A percentile compares a stretch with the other conserved stretches of the same genome.
Conservation (phyloP, 768 basidiomycete genomes). For the Boletales sp. region DNA sequence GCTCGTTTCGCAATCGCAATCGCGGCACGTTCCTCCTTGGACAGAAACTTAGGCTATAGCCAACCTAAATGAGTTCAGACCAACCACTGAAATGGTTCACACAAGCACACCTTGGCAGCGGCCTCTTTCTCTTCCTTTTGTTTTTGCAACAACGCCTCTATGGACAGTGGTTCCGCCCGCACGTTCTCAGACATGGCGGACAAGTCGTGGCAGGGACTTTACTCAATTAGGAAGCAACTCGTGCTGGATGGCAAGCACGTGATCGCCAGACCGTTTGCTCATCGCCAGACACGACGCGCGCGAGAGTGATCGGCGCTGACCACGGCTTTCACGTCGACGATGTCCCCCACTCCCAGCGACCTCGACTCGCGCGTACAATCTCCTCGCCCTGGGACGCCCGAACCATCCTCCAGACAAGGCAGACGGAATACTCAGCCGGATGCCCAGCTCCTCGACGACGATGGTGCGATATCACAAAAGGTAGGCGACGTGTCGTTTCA, state of each 20-base stretch:
- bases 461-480: slow-evolving; percentile 64
- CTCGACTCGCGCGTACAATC: slow-evolving; percentile 35
- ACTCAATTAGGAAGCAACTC: slow-evolving; percentile 14
- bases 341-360: slow-evolving; percentile 2
- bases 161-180: slow-evolving; percentile 74
- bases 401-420: slow-evolving; percentile 58
- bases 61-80: slow-evolving; percentile 1
- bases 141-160: slow-evolving; percentile 81
- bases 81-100: background rate
- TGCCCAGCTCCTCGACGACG: slow-evolving; percentile 63
- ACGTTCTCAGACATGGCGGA: slow-evolving; percentile 39
- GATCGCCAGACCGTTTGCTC: slow-evolving; percentile 17
- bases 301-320: slow-evolving; percentile 16
- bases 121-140: slow-evolving; percentile 89
- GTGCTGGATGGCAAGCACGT: slow-evolving; percentile 7
- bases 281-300: slow-evolving; percentile 23
- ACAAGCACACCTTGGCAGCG: slow-evolving; percentile 70
- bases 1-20: slow-evolving; percentile 85
- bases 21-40: slow-evolving; percentile 87
- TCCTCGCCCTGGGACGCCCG: slow-evolving; percentile 58
- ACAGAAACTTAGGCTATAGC: slow-evolving; percentile 85
- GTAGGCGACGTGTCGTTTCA: slow-evolving; percentile 29
- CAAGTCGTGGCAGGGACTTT: background rate
- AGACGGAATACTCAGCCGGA: slow-evolving; percentile 48
- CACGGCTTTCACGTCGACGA: slow-evolving; percentile 13